These are phyloP conservation scores for Acacia confusa DNA, from an alignment of 306 rosid species.

Conservation along the genomic window DNA sequence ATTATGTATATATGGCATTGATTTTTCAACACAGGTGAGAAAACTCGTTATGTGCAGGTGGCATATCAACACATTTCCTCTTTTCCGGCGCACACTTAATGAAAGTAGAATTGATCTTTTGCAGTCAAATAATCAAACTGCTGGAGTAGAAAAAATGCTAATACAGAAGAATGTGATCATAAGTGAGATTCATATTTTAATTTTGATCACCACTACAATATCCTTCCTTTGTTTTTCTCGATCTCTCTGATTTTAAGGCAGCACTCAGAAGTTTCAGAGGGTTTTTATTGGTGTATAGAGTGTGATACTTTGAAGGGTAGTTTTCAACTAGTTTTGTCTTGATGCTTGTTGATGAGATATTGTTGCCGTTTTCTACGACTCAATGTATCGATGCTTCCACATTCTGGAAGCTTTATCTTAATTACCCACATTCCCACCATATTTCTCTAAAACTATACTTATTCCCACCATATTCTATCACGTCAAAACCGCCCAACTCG, in stretches of 20 bases:
- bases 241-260: not conserved
- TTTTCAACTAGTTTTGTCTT: not conserved
- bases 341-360: not conserved
- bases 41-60: not conserved
- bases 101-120: not conserved
- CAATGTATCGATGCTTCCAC: too few species aligned
- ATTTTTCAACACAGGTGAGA: not conserved
- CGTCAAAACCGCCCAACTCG: too few species aligned
- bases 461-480: not conserved
- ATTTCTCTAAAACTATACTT: too few species aligned
- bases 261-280: not conserved
- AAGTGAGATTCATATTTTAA: not conserved
- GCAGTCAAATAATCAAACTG: not conserved
- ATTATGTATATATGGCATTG: too few species aligned
- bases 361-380: slow-evolving; percentile 12
- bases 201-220: not conserved
- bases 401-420: not conserved
- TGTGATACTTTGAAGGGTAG: not conserved
- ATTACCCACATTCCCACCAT: not conserved
- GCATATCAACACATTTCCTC: not conserved
- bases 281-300: not conserved
- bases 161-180: not conserved
- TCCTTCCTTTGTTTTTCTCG: not conserved
- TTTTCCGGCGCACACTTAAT: not conserved
- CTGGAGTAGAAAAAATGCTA: not conserved